A percentile compares a stretch with the other conserved stretches of the same genome.
Evolutionary conservation across 1,139 yeast genomes (phyloP).

Genomic region (Blastobotrys indianensis): DNA sequence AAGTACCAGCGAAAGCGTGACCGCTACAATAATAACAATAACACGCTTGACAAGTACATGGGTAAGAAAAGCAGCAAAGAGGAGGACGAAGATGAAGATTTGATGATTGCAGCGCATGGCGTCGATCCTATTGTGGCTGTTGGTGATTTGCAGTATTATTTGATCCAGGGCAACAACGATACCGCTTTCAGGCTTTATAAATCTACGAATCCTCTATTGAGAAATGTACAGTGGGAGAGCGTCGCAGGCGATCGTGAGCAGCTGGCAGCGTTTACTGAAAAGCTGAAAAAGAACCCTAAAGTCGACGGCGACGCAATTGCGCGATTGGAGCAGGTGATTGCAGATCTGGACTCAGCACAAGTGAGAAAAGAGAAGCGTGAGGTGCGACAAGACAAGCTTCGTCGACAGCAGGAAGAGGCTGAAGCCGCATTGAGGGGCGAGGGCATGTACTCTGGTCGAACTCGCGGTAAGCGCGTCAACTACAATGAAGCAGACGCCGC

Average conservation of each 20-base stretch:
- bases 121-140: constrained; percentile 27
- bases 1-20: constrained; percentile 9
- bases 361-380: constrained; percentile 24
- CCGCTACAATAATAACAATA: constrained; percentile 7
- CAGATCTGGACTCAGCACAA: constrained; percentile 26
- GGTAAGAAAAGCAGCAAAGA: constrained; percentile 10
- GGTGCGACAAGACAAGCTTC: constrained; percentile 21
- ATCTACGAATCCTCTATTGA: constrained; percentile 30
- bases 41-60: constrained; percentile 14
- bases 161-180: constrained; percentile 25
- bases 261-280: constrained; percentile 20
- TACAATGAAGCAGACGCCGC: constrained; percentile 25
- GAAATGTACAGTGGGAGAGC: constrained; percentile 31
- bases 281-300: constrained; percentile 9
- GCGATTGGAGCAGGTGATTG: constrained; percentile 19
- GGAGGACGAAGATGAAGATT: constrained; percentile 8
- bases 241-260: constrained; percentile 30
- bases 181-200: constrained; percentile 32
- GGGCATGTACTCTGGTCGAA: constrained; percentile 33
- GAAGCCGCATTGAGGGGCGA: constrained; percentile 26
- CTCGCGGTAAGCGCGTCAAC: constrained; percentile 35
- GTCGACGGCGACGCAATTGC: constrained; percentile 17
- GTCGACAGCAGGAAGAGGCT: constrained; percentile 22
- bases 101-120: constrained; percentile 5
- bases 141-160: constrained; percentile 25